Base-by-base conservation (phyloP, 2,329 filamentous ascomycete genomes). In the Diaporthe sp. region DNA sequence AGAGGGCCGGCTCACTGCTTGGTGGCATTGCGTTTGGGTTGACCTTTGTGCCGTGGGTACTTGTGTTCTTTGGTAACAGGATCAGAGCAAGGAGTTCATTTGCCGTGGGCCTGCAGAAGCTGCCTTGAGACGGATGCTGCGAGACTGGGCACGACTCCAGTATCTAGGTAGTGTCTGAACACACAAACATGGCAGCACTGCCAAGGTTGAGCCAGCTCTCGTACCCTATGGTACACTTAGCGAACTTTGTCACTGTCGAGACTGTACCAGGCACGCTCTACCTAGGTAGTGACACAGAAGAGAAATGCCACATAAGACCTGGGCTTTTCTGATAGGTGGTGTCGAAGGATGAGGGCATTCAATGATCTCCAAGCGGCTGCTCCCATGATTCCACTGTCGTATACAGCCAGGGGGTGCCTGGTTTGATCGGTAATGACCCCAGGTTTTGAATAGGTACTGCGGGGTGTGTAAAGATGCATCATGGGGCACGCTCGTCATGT, bases 41-140 rank as follows among this genome's bases (percentile, higher is more conserved):
- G 76, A 96, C 94, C 0, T 82, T 94, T 2, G 95, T 97, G n/a
- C 96, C 96, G 0, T 98, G 95, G 94, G 91, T 96, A 0, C 82
- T 98, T 69, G 89, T 96, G 0, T 90, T 97, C 42, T 97, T 91
- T 78, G 96, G 96, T 0, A 91, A 93, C 45, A 89, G 81, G 77
- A 97, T 98, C 77, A 87, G 96, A 38, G 89, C 89, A 15, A 89
- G 92, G 81, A 97, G 94, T 81, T 93, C 91, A 78, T 93, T 98
- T 84, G 95, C 95, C 87, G 81, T 90, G 89, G 82, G 84, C 86
- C 82, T 79, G 76, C 66, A 64, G 50, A 58, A 74, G 6, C n/a
- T 45, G 45, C n/a, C 35, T 40, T 66, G 15, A 68, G 50, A 22
- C 0, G 33, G 47, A 12, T 67, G 28, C 22, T 22, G 22, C 61